Base-by-base conservation (phyloP, 495 filamentous ascomycete species). In the Cercophora newfieldiana region DNA sequence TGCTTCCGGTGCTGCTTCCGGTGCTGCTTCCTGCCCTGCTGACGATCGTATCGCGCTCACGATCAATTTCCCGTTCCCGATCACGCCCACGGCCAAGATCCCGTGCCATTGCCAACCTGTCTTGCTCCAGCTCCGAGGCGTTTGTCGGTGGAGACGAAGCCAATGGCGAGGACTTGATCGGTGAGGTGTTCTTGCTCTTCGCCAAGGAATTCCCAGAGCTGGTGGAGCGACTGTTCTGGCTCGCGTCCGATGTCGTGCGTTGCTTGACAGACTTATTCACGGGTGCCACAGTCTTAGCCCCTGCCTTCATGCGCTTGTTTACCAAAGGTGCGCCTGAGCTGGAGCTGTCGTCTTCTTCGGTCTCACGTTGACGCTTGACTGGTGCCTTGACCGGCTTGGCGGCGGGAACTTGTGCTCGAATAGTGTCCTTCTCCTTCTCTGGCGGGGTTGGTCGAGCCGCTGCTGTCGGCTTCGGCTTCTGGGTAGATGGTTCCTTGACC, bases 81-180 rank as follows among this genome's bases (percentile, higher is more conserved):
- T 63, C 66, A 28, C 65, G 65, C 59, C 69, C 68, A 30, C 73
- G 83, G 77, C 66, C 79, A 19, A 56, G 63, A 30, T 68, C 79
- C 21, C 61, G 31, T 12, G 37, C 44, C 6, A 53, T 51, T 10
- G 63, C 10, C 14, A 21, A 28, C 44, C 72, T 69, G 24, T 78
- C 75, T 0, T 76, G 72, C 24, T 84, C 85, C 22, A 89, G 69
- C 61, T 91, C 88, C 3, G 89, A 91, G 6, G 87, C 88, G 74
- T 91, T 92, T 18, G 89, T 87, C 1, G 89, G 90, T 22, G 90
- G 90, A n/a, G 90, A 92, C 3, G 88, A 87, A 25, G 87, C 89
- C 44, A 92, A 82, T 3, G 89, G 89, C 5, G 90, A 92, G 0
- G 90, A 90, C 68, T 93, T 94, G 63, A 84, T 81, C 1, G 88